Evolutionary conservation across 2,329 filamentous ascomycete species (phyloP).

Genomic region (Fusarium sarcochroum): DNA sequence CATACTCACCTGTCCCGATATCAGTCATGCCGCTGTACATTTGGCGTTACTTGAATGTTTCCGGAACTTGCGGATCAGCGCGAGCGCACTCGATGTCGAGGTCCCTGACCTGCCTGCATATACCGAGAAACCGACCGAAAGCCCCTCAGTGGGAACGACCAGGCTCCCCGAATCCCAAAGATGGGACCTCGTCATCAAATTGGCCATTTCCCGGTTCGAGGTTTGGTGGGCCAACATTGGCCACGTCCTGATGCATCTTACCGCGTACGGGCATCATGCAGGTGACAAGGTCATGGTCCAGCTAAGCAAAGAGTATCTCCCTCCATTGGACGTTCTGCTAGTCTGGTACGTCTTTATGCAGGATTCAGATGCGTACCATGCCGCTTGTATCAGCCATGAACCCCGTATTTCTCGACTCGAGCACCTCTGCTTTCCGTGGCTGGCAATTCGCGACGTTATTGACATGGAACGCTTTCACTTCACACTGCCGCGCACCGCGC

Average conservation of each 20-base stretch:
- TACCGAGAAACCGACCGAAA: background rate
- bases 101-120: conserved; percentile 19
- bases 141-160: background rate
- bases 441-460: conserved; percentile 29
- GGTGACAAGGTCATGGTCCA: conserved; percentile 25
- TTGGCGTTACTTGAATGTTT: conserved; percentile 34
- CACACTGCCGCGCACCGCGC: conserved; percentile 14
- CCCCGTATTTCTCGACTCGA: background rate
- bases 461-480: conserved; percentile 29
- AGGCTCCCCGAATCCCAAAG: conserved; percentile 18
- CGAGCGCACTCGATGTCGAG: conserved; percentile 15
- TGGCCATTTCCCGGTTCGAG: conserved; percentile 26
- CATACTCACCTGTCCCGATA: conserved; percentile 18
- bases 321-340: conserved; percentile 27
- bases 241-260: conserved; percentile 20
- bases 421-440: conserved; percentile 37
- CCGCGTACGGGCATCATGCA: conserved; percentile 24
- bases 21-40: conserved; percentile 33
- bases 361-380: conserved; percentile 5
- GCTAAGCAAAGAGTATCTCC: conserved; percentile 27
- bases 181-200: conserved; percentile 33
- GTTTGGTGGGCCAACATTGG: conserved; percentile 35
- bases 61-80: conserved; percentile 14
- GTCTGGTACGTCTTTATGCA: conserved; percentile 36
- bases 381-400: conserved; percentile 15